Conservation (phyloP, 805 yeast species). For the Candida loeiensis region DNA sequence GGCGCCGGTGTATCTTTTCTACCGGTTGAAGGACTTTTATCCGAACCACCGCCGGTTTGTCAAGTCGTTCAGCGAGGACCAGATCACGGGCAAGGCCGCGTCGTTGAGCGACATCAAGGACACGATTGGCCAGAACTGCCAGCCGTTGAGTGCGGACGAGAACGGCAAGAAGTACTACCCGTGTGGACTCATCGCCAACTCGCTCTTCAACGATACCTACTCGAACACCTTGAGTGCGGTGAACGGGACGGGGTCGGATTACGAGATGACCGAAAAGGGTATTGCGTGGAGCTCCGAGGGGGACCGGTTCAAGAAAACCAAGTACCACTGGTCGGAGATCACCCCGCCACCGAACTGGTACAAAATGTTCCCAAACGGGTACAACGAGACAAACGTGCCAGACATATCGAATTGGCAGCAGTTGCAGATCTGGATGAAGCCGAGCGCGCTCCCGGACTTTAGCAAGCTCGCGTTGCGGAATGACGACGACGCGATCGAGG, state of each 20-base stretch:
- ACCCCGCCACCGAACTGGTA: constrained; percentile 47
- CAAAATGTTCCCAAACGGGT: constrained; percentile 41
- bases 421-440: constrained; percentile 47
- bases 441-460: constrained; percentile 41
- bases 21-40: constrained; percentile 38
- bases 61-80: constrained; percentile 43
- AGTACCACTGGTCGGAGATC: constrained; percentile 33
- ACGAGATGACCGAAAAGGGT: constrained; percentile 34
- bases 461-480: constrained; percentile 57
- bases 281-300: constrained; percentile 41
- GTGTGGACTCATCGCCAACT: constrained; percentile 81
- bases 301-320: constrained; percentile 40
- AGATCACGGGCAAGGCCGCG: constrained; percentile 39
- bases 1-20: constrained; percentile 42
- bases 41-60: constrained; percentile 45
- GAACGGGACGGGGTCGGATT: constrained; percentile 30
- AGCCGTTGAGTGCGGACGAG: constrained; percentile 35
- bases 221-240: constrained; percentile 30
- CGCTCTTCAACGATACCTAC: constrained; percentile 73
- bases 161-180: constrained; percentile 63
- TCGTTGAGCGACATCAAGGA: constrained; percentile 30
- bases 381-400: constrained; percentile 41
- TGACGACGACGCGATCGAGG: constrained; percentile 48
- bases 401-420: constrained; percentile 42
- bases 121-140: constrained; percentile 44